Conservation (phyloP, 441 rosid genomes). For the Arabidopsis lyrata region DNA sequence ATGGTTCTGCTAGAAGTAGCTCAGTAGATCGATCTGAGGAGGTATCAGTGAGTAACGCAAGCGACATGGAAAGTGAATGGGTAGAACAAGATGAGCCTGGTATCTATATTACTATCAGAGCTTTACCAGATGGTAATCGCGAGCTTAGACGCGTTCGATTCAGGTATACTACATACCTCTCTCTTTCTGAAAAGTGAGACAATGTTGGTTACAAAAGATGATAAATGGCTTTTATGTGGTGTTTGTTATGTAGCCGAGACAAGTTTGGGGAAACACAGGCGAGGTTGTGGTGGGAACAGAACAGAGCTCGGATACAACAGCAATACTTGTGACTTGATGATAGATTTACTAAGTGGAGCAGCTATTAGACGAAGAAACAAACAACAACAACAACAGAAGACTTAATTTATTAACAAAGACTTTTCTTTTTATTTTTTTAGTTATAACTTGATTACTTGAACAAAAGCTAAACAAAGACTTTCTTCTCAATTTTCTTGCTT, state of each 20-base stretch:
- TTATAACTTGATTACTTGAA: background rate
- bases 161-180: conserved; percentile 49
- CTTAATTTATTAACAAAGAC: conserved; percentile 20
- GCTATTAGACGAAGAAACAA: conserved; percentile 20
- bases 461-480: conserved; percentile 24
- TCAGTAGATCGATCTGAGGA: conserved; percentile 75
- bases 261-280: conserved; percentile 82
- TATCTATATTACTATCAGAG: conserved; percentile 82
- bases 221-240: background rate
- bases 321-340: conserved; percentile 68
- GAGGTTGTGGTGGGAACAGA: conserved; percentile 92
- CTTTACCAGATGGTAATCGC: conserved; percentile 71
- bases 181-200: too few relatives aligned
- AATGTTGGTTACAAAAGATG: too few relatives aligned
- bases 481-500: background rate
- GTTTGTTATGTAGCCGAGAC: conserved; percentile 73
- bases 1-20: conserved; percentile 75
- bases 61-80: conserved; percentile 88
- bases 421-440: background rate
- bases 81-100: conserved; percentile 96
- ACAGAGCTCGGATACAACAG: conserved; percentile 83
- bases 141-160: conserved; percentile 94
- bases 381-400: conserved; percentile 19
- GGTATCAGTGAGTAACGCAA: conserved; percentile 80
- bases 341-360: conserved; percentile 28